Evolutionary conservation across 148 eudicot genomes (phyloP).

Genomic region (Dianthus caryophyllus): DNA sequence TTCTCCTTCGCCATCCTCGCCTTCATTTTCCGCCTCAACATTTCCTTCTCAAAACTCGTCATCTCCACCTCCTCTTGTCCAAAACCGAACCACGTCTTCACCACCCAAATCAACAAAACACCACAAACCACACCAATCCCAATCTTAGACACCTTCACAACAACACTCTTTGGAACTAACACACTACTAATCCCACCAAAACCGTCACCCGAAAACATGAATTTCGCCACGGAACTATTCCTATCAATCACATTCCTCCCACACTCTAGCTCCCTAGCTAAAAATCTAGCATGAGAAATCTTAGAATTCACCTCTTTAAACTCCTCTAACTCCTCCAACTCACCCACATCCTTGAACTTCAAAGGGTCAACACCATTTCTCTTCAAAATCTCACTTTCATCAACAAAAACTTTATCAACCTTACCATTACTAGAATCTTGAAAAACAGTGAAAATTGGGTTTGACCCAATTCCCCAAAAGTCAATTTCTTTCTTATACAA

Average conservation of each 20-base stretch:
- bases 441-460: conserved; percentile 57
- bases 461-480: conserved; percentile 82
- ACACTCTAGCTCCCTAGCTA: conserved; percentile 59
- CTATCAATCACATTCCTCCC: conserved; percentile 47
- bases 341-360: conserved; percentile 28
- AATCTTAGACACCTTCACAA: conserved; percentile 34
- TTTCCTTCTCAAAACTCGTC: conserved; percentile 60
- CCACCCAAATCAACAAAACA: conserved; percentile 41
- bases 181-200: conserved; percentile 32
- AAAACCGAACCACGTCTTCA: conserved; percentile 30
- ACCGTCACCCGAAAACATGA: conserved; percentile 29
- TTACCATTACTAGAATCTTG: conserved; percentile 47
- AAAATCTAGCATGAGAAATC: conserved; percentile 47
- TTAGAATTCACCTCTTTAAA: conserved; percentile 43
- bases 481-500: conserved; percentile 63
- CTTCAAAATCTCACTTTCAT: conserved; percentile 66
- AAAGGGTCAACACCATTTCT: conserved; percentile 46
- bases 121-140: conserved; percentile 49
- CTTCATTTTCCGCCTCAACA: conserved; percentile 69
- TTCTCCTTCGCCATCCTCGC: conserved; percentile 54
- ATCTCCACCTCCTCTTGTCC: conserved; percentile 32
- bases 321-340: conserved; percentile 37
- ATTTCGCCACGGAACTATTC: conserved; percentile 60
- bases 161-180: conserved; percentile 13
- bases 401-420: conserved; percentile 55